Evolutionary conservation across 331 rosid genomes (phyloP), one percentile per base, ranked within the genome.

Genomic region (Stylosanthes scabra): DNA sequence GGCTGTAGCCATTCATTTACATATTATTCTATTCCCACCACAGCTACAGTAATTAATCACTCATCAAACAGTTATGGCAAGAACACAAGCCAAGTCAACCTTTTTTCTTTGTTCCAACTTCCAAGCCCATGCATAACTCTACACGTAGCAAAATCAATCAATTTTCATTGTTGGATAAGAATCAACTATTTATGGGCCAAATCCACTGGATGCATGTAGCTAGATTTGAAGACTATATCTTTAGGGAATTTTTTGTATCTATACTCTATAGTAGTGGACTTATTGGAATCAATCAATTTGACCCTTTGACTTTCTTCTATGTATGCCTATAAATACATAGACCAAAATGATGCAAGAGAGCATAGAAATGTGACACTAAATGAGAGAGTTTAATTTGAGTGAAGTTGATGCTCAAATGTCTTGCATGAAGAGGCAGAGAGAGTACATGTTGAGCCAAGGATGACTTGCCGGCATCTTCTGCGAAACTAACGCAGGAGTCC

Each of bases 371-470:
- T 8, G 46, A 41, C 2, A 7, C 7, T 8, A 41, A 7, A 41
- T 7, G 46, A 41, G 39, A 7, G 25, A 0, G 25, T 20, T 20
- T 20, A 20, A 7, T 2, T 44, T n/a, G n/a, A 5, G 5, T 12
- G 45, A 68, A 52, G 64, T 8, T 39, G 13, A 47, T 47, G 73
- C 75, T 78, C 83, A 27, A 52, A 59, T 27, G 76, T 63, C 74
- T 72, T 68, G 75, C 75, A 76, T 73, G 73, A 74, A 69, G 81
- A 81, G 74, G 71, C 3, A 68, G 37, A 63, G 77, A 75, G 83
- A 74, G 82, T 66, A 65, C 27, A 76, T 49, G 5, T 7, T 85
- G 86, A 82, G 63, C 84, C 83, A 63, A 62, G 85, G 82, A 85
- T 47, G 85, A 63, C 85, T 71, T 86, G 74, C 79, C 82, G 68